These are phyloP conservation scores for Copromyces sp. DNA, from an alignment of 495 filamentous ascomycete genomes.

Conservation along the genomic window DNA sequence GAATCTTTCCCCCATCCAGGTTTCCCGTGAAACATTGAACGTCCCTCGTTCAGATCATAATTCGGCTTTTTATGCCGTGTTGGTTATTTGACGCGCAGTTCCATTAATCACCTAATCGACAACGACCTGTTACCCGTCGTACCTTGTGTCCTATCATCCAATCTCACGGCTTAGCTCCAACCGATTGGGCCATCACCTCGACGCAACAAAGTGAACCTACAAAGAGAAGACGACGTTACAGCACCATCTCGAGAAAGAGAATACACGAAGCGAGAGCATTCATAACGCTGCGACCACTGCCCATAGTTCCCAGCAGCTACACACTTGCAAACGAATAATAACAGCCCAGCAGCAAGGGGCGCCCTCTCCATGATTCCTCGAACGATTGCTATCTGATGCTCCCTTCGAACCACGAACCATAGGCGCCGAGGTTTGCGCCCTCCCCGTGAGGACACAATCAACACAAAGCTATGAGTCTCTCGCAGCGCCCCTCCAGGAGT, in stretches of 20 bases:
- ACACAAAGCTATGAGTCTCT: slow-evolving; percentile 20
- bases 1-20: not conserved
- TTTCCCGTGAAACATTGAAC: not conserved
- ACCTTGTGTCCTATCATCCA: not conserved
- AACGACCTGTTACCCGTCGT: not conserved
- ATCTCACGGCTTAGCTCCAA: not conserved
- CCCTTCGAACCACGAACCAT: slow-evolving; percentile 6
- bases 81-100: not conserved
- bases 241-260: not conserved
- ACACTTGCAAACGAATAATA: not conserved
- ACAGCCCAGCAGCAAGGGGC: not conserved
- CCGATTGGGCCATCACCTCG: not conserved
- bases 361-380: not conserved
- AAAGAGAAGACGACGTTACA: not conserved
- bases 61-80: not conserved
- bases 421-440: slow-evolving; percentile 19
- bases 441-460: slow-evolving; percentile 16
- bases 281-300: not conserved
- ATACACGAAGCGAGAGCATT: not conserved
- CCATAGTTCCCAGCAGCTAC: not conserved
- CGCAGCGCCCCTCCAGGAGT: slow-evolving; percentile 18
- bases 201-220: not conserved
- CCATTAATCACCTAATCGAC: not conserved
- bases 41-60: not conserved
- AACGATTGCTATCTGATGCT: slow-evolving; percentile 22